Evolutionary conservation across 2,329 filamentous ascomycete genomes (phyloP).

Genomic region (Catunica adiposa): DNA sequence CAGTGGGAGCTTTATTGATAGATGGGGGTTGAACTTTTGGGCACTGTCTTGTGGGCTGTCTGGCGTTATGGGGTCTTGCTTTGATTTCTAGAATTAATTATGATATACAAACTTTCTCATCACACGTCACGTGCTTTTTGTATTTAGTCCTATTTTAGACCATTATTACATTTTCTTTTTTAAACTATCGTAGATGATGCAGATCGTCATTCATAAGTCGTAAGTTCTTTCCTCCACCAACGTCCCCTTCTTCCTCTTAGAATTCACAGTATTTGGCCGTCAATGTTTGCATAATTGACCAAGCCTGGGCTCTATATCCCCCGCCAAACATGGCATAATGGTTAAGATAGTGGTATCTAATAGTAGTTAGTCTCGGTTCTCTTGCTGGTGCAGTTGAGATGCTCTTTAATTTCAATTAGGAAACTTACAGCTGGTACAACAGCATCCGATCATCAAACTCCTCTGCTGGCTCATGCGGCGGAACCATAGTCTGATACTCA

Average conservation of each 20-base stretch:
- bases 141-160: too few species aligned
- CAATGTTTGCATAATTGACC: slow-evolving; percentile 63
- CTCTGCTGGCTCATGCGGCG: slow-evolving; percentile 60
- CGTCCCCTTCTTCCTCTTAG: not conserved
- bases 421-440: slow-evolving; percentile 62
- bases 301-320: slow-evolving; percentile 57
- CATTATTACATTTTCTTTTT: too few species aligned
- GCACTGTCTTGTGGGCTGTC: too few species aligned
- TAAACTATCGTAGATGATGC: too few species aligned
- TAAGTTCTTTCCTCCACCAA: not conserved
- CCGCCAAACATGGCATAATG: slow-evolving; percentile 75
- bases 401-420: not conserved
- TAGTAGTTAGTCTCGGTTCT: slow-evolving; percentile 17
- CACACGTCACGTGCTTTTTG: too few species aligned
- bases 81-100: too few species aligned
- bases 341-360: slow-evolving; percentile 75
- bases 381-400: too few species aligned
- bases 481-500: slow-evolving; percentile 60
- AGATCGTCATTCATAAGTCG: not conserved
- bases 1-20: too few species aligned
- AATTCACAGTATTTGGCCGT: slow-evolving; percentile 21
- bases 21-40: too few species aligned
- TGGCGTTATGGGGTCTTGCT: not conserved
- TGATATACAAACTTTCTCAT: too few species aligned
- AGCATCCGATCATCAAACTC: slow-evolving; percentile 74